Evolutionary conservation across 75 land plant genomes (phyloP).

Genomic region (Cupressus sempervirens): DNA sequence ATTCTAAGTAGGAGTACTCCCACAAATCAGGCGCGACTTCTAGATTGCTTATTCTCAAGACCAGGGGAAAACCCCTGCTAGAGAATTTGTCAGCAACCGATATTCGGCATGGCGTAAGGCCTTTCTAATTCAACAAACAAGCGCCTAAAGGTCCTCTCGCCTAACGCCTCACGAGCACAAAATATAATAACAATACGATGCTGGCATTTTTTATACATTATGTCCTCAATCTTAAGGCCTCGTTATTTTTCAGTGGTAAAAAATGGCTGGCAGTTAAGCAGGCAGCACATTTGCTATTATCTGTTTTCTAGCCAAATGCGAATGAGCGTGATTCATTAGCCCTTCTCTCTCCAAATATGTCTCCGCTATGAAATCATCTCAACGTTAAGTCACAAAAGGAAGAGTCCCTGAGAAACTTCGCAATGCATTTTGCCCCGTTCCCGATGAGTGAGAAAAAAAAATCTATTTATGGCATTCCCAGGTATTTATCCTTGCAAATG

Average conservation of each 20-base stretch:
- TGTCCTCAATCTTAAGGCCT: background rate
- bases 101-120: background rate
- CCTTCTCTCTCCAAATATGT: too few species aligned
- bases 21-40: too few species aligned
- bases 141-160: background rate
- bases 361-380: background rate
- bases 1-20: too few species aligned
- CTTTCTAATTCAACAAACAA: background rate
- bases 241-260: too few species aligned
- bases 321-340: too few species aligned
- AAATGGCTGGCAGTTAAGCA: too few species aligned
- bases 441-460: background rate
- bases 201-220: too few species aligned
- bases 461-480: background rate
- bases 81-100: background rate
- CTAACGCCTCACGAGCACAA: background rate
- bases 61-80: background rate
- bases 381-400: background rate
- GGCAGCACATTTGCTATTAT: too few species aligned
- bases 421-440: background rate
- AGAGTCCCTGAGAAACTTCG: background rate
- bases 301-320: too few species aligned
- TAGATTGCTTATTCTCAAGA: too few species aligned
- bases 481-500: background rate
- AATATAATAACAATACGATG: too few species aligned